Base-by-base conservation (phyloP, 2,329 filamentous ascomycete genomes). In the Aschersonia sp. region DNA sequence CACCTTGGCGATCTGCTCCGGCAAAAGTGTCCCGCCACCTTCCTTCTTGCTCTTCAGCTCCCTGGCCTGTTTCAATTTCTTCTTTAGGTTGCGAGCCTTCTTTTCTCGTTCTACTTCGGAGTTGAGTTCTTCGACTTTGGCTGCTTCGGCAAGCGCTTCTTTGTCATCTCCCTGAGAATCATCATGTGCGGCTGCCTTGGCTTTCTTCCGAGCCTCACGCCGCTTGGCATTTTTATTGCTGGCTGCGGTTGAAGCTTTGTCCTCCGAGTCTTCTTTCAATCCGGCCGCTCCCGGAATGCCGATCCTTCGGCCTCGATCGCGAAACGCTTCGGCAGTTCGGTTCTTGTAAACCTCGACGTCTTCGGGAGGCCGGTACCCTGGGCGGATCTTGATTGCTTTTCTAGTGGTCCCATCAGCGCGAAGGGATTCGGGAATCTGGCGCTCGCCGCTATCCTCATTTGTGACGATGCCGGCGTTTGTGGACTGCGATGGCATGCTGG, bases 281-380 rank as follows among this genome's bases (percentile, higher is more conserved):
- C 74, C 73, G 44, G 76, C 77, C 1, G 87, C 84, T 30, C 90
- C 90, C 4, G 87, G 86, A 5, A 95, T 76, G 29, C 65, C 65
- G 29, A 64, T 60, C 77, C 83, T 49, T 64, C 61, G 69, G 49
- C 77, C 80, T 52, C 87, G 80, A 55, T 79, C 87, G 60, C 87
- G 87, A 69, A 85, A 95, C 45, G 79, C 80, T 62, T 92, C 84
- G 45, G 89, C 89, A 1, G 83, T 88, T 49, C 86, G 82, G 65
- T 94, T 95, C 70, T 88, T 94, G 76, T 98, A 98, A 43, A 95
- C 73, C 61, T 95, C 88, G 53, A 97, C 83, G 65, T 98, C 92
- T 67, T 98, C 92, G 1, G 89, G 87, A 1, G 92, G 94, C 35
- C 82, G 81, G 66, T 95, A 98, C 47, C 92, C 94, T 0, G 92